Base-by-base conservation (phyloP, 2,329 filamentous ascomycete species). In the Huntiella abstrusa region DNA sequence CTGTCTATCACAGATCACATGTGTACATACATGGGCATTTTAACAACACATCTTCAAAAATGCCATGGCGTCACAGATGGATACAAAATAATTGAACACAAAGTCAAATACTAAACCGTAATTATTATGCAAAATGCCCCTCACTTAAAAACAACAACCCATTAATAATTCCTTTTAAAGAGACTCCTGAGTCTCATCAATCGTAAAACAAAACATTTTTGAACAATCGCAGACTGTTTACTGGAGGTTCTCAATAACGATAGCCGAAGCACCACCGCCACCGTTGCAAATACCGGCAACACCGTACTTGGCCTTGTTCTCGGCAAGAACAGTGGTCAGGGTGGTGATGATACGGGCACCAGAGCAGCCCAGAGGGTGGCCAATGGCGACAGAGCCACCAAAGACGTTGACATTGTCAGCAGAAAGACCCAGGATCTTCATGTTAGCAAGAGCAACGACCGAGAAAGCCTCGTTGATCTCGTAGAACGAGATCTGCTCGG, bases 381-480 rank as follows among this genome's bases (percentile, higher is more conserved):
- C 91, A 50, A 98, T 81, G 57, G 91, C 91, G 52, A 98, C 91
- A 46, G 91, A 83, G 60, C 91, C 91, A 58, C 91, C 91, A 58
- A 86, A 88, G 48, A 96, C 69, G 67, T 98, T 98, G 60, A 98
- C 87, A 66, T 86, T 92, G 50, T 87, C 83, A 53, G 83, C 73
- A 53, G 70, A 69, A 48, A 98, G 67, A 51, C 70, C 72, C 36
- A 98, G 77, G 47, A 96, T 64, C 75, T 98, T 94, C 67, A 94
- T 77, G 70, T 98, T 98, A 54, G 91, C 87, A 45, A 98, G 73
- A 35, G 91, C 85, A 52, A 98, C 91, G 43, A 94, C 91, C 52
- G 83, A 91, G 71, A 98, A 98, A 37, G 91, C 91, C 71, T 98
- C 91, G 70, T 98, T 98, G 71, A 98, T 95, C 71, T 98, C 91